Evolutionary conservation across 768 basidiomycete genomes (phyloP), one percentile per base, ranked within the genome.

Genomic region (Xerocomus spinulosus): DNA sequence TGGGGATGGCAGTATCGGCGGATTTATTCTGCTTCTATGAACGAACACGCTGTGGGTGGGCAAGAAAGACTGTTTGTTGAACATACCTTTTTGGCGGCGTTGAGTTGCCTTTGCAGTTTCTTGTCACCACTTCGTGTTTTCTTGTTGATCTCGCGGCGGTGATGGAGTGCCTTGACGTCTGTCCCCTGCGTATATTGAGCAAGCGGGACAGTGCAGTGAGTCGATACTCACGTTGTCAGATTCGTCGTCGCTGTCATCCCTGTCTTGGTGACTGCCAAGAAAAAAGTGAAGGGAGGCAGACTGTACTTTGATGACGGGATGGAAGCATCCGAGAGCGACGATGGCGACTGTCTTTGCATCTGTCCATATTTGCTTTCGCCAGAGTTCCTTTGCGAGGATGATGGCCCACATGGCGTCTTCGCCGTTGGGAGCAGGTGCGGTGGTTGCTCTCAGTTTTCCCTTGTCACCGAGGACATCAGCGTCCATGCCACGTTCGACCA

Each of bases 381-480:
- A 98, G 13, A 98, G 73, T 58, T 98, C 93, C 66, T 89, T 88
- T 15, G 92, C 89, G 45, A 98, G 69, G 35, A 94, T 85, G 42
- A 99, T 83, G 4, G 96, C 95, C 94, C 95, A 98, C 83, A 96
- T 88, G 3, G 94, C 93, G 57, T 97, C 96, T 26, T 92, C 88
- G 2, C 83, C 81, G 41, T 72, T 75, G 24, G 68, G 64, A 12
- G 67, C 62, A n/a, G 65, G 62, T 1, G 70, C 66, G 42, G 66
- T 57, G n/a, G 61, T 58, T 24, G 70, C 72, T 52, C 78, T 71
- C n/a, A 78, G 60, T 58, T 83, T 92, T 4, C 85, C 92, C 65
- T 92, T 93, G 72, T 93, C 83, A 10, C 91, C 88, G 14, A 82
- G 63, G 14, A 92, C 81, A 56, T 91, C 83, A 1, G 74, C 84